Percentiles rank a stretch among this genome's conserved stretches.
phyloP scores from a whole-genome alignment of 2,329 filamentous ascomycete species.

The Exophiala oligosperma region DNA sequence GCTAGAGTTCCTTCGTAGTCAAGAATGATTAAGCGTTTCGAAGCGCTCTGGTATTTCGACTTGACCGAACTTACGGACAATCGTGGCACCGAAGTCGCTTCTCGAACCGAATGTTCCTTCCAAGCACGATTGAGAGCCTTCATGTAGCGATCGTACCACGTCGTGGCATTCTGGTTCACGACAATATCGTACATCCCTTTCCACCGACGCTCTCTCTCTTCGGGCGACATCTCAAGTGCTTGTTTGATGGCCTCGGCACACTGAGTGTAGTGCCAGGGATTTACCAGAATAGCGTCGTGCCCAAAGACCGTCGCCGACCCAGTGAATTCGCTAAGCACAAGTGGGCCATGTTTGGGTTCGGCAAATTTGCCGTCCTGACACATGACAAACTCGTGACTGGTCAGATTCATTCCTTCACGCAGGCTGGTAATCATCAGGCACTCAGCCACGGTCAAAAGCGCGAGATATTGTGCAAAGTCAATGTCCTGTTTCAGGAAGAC shows the following conservation, averaged over 20 bases:
- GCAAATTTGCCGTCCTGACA: conserved; percentile 81
- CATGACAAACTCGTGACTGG: conserved; percentile 88
- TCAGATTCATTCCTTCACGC: conserved; percentile 96
- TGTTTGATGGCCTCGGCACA: conserved; percentile 82
- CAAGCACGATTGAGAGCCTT: conserved; percentile 72
- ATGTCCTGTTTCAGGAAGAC: conserved; percentile 96
- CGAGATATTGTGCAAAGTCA: conserved; percentile 88
- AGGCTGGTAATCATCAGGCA: conserved; percentile 92
- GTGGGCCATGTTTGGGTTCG: conserved; percentile 77
- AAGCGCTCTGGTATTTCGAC: conserved; percentile 64
- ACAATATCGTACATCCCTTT: conserved; percentile 70
- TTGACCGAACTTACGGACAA: conserved; percentile 68
- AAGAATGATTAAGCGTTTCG: conserved; percentile 78
- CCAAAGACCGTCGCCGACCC: conserved; percentile 86
- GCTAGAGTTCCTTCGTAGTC: conserved; percentile 94
- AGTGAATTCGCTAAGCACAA: conserved; percentile 94
- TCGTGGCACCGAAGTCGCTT: conserved; percentile 83
- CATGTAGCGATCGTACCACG: conserved; percentile 80
- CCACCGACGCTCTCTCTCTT: conserved; percentile 76
- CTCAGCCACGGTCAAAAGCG: conserved; percentile 84
- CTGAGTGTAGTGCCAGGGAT: conserved; percentile 91
- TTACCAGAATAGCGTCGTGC: conserved; percentile 78
- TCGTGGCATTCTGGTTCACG: conserved; percentile 75
- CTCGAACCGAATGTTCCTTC: conserved; percentile 79
- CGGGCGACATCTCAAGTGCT: conserved; percentile 75